Conservation (phyloP, 371 early-diverging fungal genomes). For the Mucor racemosus region DNA sequence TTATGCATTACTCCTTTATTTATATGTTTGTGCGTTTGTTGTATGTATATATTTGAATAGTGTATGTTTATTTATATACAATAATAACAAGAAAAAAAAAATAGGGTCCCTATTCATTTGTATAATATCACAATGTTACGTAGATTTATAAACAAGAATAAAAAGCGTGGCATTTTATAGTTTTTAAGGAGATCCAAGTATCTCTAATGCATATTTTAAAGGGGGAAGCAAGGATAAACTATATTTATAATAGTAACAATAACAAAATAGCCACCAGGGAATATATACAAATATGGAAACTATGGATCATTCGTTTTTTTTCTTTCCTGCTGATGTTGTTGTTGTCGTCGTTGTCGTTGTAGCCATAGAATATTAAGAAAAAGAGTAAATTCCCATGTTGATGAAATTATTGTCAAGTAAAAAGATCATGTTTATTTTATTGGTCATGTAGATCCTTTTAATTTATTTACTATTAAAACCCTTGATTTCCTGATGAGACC, state of each 20-base stretch:
- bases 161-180: slow-evolving; percentile 1
- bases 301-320: neutral
- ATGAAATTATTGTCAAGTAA: neutral
- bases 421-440: slow-evolving; percentile 2
- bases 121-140: neutral
- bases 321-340: too few relatives aligned
- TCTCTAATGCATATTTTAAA: neutral
- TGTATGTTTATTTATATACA: neutral
- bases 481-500: neutral
- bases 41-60: neutral
- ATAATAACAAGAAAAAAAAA: neutral
- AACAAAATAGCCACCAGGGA: slow-evolving; percentile 1
- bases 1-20: slow-evolving; percentile 4
- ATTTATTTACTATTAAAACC: neutral
- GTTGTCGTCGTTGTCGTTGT: too few relatives aligned
- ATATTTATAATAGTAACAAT: neutral
- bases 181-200: slow-evolving; percentile 1
- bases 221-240: neutral
- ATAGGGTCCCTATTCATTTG: neutral
- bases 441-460: neutral
- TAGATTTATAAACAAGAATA: neutral
- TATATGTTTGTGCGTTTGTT: slow-evolving; percentile 1
- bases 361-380: neutral
- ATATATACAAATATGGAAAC: neutral
- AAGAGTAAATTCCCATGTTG: neutral